Base-by-base conservation (phyloP, 2,329 filamentous ascomycete genomes). In the Stemphylium beticola region DNA sequence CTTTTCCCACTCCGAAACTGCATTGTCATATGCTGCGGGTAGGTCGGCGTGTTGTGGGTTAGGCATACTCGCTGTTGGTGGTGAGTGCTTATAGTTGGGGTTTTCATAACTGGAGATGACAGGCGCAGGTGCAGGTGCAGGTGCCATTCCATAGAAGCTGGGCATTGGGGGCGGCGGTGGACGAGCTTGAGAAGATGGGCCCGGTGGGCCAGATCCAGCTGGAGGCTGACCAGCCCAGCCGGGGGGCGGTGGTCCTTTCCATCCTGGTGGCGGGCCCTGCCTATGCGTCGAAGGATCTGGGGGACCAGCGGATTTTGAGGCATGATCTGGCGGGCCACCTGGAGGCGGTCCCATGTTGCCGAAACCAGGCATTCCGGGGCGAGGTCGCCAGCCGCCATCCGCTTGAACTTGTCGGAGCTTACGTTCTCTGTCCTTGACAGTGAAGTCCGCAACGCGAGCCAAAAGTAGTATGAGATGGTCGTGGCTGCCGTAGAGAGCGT, bases 381-480 rank as follows among this genome's bases (percentile, higher is more conserved):
- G 76, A 31, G 85, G 82, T 67, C 77, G 77, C 85, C 58, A 58
- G n/a, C 82, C 81, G 10, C 85, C 84, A 63, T 85, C 83, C 33
- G 80, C 77, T 62, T 85, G 84, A 53, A 87, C 82, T 7, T 85
- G 85, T 66, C 83, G 88, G 43, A 90, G 78, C 74, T 99, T 99
- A 49, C 95, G 84, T 38, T 84, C 82, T 14, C 92, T 80, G 72
- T 98, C 95, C 60, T 85, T 87, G 1, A 87, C 85, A 2, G 88
- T 84, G 73, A 96, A 98, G 62, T 90, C 86, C 49, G 89, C 85
- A 12, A 96, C 80, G 2, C 95, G 87, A 8, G 87, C 92, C 20
- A 97, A 82, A 1, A 98, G 78, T 4, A 98, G 82, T 39, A 96
- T 83, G 4, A 97, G 77, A 72, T 97, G 92, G 71, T 99, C 95